Evolutionary conservation across 2,329 filamentous ascomycete genomes (phyloP).

Genomic region (Penicillium sp.): DNA sequence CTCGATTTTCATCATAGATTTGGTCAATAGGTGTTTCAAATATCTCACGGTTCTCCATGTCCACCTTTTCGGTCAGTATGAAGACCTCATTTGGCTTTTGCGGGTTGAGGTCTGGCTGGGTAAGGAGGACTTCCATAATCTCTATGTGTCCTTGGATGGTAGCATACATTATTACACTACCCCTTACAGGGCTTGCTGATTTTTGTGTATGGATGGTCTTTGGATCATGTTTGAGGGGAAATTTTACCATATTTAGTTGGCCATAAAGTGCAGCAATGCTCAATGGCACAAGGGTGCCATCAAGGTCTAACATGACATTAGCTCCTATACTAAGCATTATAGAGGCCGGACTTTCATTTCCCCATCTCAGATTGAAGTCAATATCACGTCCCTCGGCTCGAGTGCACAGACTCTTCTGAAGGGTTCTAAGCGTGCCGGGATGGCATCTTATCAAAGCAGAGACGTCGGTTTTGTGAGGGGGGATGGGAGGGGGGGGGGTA

Average conservation of each 20-base stretch:
- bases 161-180: not conserved
- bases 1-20: not conserved
- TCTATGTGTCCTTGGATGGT: not conserved
- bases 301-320: not conserved
- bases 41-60: not conserved
- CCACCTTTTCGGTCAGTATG: too few relatives aligned
- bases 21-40: not conserved
- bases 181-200: not conserved
- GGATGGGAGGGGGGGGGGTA: too few relatives aligned
- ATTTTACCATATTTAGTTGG: not conserved
- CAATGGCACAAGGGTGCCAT: not conserved
- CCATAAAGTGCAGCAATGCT: not conserved
- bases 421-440: not conserved
- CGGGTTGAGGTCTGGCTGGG: not conserved
- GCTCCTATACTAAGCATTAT: not conserved
- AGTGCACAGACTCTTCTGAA: not conserved
- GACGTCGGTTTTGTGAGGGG: not conserved
- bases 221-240: not conserved
- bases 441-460: not conserved
- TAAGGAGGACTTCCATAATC: not conserved
- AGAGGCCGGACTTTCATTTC: not conserved
- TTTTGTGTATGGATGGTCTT: not conserved
- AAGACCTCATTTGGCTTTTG: not conserved
- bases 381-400: not conserved
- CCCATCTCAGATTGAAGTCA: not conserved